Percentiles rank a stretch among this genome's conserved stretches.
These are phyloP conservation scores for Citrus trifoliata DNA, from an alignment of 345 rosid species.

Conservation along the genomic window DNA sequence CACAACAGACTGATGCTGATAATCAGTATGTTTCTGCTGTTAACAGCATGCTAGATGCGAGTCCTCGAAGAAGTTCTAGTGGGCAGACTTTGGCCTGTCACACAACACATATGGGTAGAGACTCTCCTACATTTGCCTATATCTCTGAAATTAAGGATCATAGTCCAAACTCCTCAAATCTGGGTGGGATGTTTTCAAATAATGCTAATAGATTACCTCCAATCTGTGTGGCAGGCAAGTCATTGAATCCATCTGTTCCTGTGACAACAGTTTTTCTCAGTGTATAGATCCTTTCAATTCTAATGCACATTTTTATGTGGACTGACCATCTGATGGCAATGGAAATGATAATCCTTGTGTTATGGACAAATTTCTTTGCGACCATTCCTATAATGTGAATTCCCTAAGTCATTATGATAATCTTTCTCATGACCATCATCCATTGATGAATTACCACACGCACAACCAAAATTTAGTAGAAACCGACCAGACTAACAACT, in stretches of 20 bases:
- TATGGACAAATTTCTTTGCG: constrained; percentile 23
- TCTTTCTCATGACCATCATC: constrained; percentile 28
- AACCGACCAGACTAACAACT: constrained; percentile 23
- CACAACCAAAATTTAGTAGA: constrained; percentile 34
- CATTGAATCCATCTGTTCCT: constrained; percentile 44
- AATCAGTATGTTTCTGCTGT: constrained; percentile 65
- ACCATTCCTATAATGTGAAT: constrained; percentile 31
- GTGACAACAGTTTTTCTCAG: constrained; percentile 39
- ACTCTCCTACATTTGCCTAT: constrained; percentile 43
- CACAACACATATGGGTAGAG: constrained; percentile 45
- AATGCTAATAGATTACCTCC: constrained; percentile 32
- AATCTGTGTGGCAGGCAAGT: constrained; percentile 27
- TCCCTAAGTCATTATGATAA: constrained; percentile 30
- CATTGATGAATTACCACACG: constrained; percentile 30
- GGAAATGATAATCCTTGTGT: constrained; percentile 19
- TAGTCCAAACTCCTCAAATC: constrained; percentile 33
- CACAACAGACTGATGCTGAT: constrained; percentile 44
- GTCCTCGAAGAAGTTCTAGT: constrained; percentile 46
- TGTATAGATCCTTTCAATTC: constrained; percentile 26
- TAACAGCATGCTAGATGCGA: constrained; percentile 56
- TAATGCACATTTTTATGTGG: constrained; percentile 14
- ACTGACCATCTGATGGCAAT: constrained; percentile 19
- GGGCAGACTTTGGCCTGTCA: constrained; percentile 49
- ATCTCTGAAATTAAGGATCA: constrained; percentile 45
- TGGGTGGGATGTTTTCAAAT: constrained; percentile 27